Evolutionary conservation across 495 filamentous ascomycete species (phyloP).

Genomic region (Aspergillus avenaceus): DNA sequence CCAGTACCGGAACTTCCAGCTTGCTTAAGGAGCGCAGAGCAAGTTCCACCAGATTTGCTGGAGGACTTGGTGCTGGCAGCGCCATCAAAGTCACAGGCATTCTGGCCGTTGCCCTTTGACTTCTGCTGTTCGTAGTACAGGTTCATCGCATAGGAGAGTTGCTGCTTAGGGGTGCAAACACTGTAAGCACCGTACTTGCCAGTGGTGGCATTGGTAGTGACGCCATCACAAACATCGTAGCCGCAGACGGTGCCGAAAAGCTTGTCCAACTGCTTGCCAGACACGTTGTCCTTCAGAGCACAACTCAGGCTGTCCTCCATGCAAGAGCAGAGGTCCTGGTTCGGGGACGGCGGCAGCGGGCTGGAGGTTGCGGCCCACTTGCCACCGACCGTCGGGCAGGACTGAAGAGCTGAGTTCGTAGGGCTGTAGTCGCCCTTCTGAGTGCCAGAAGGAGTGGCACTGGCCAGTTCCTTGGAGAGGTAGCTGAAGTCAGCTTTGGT

Average conservation of each 20-base stretch:
- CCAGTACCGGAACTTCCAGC: constrained; percentile 61
- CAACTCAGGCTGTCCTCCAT: constrained; percentile 70
- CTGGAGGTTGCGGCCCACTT: constrained; percentile 63
- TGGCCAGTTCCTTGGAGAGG: constrained; percentile 64
- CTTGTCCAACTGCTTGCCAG: constrained; percentile 49
- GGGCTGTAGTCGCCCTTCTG: constrained; percentile 62
- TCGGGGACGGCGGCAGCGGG: constrained; percentile 75
- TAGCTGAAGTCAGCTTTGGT: constrained; percentile 67
- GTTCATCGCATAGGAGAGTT: constrained; percentile 78
- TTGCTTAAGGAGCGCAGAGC: constrained; percentile 50
- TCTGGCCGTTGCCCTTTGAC: constrained; percentile 32
- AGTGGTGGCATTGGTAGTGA: constrained; percentile 61
- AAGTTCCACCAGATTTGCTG: constrained; percentile 44
- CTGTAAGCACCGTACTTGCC: constrained; percentile 82
- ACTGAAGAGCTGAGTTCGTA: constrained; percentile 60
- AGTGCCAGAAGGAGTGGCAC: constrained; percentile 58
- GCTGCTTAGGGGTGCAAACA: constrained; percentile 72
- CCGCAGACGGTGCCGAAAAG: constrained; percentile 78
- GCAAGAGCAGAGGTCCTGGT: constrained; percentile 73
- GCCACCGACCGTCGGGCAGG: constrained; percentile 61
- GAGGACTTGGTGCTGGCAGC: constrained; percentile 51
- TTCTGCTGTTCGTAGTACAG: constrained; percentile 67
- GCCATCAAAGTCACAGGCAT: constrained; percentile 77
- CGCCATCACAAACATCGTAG: constrained; percentile 62
- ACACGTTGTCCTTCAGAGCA: constrained; percentile 48